Conservation (phyloP, 1,139 yeast genomes). For the Scheffersomyces titani region DNA sequence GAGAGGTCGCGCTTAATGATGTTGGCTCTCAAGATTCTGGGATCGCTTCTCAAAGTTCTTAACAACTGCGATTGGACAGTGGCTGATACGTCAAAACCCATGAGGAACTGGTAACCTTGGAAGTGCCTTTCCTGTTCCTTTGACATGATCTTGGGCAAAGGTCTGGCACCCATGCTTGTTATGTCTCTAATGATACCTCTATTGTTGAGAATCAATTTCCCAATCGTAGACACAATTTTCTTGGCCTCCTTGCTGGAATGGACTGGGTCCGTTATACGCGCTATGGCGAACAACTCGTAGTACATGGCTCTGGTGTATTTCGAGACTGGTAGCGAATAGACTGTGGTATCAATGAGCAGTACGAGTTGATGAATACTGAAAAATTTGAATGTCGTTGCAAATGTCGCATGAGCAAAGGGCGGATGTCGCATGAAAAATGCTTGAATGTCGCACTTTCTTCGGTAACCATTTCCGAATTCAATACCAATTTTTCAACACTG, state of each 20-base stretch:
- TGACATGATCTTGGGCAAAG: constrained; percentile 77
- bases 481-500: not conserved
- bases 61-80: constrained; percentile 84
- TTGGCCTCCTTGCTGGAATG: constrained; percentile 63
- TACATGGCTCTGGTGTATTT: constrained; percentile 55
- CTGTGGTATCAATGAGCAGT: not conserved
- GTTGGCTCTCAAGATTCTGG: constrained; percentile 82
- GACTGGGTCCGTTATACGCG: constrained; percentile 68
- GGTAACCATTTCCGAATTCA: not conserved
- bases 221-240: constrained; percentile 76
- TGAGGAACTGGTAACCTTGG: constrained; percentile 84
- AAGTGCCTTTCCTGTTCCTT: constrained; percentile 89
- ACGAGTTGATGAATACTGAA: not conserved
- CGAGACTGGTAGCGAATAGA: not conserved
- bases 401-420: not conserved
- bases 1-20: constrained; percentile 68
- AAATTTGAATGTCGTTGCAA: not conserved
- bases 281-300: constrained; percentile 87
- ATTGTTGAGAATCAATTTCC: constrained; percentile 78
- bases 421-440: not conserved
- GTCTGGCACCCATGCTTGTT: constrained; percentile 74
- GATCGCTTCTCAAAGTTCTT: constrained; percentile 81
- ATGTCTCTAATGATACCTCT: constrained; percentile 90
- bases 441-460: not conserved
- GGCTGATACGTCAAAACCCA: constrained; percentile 84